Conservation (phyloP, 2,329 filamentous ascomycete species). For the Diplodia corticola region DNA sequence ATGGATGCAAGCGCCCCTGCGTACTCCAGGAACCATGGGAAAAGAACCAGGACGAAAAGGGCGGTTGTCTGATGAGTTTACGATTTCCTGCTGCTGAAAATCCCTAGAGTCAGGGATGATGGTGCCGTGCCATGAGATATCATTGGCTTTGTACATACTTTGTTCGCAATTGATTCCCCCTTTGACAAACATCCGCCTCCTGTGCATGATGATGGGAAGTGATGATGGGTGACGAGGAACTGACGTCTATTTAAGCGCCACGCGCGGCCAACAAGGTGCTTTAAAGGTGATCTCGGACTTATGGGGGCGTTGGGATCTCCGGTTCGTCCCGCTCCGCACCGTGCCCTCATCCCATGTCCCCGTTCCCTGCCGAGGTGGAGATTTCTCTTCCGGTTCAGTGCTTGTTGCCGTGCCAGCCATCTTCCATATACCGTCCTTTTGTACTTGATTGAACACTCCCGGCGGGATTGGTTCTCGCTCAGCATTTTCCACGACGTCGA, state of each 20-base stretch:
- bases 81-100: not conserved
- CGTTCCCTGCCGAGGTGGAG: conserved; percentile 9
- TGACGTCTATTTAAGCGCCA: conserved; percentile 1
- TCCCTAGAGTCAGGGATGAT: not conserved
- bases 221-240: not conserved
- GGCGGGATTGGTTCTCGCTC: not conserved
- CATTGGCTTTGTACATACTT: conserved; percentile 6
- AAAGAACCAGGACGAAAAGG: not conserved
- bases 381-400: not conserved
- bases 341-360: not conserved
- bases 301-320: conserved; percentile 9
- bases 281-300: not conserved
- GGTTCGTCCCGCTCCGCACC: conserved; percentile 11
- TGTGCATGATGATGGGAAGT: not conserved
- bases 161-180: conserved; percentile 17
- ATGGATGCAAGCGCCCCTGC: not conserved
- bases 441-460: not conserved
- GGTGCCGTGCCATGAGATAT: not conserved
- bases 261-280: conserved; percentile 11
- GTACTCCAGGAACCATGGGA: not conserved
- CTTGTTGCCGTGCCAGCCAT: not conserved
- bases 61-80: conserved; percentile 7
- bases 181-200: not conserved
- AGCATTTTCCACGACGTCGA: too few relatives aligned
- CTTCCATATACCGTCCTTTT: not conserved